Evolutionary conservation across 495 filamentous ascomycete genomes (phyloP).

Genomic region (Penicillium daleae): DNA sequence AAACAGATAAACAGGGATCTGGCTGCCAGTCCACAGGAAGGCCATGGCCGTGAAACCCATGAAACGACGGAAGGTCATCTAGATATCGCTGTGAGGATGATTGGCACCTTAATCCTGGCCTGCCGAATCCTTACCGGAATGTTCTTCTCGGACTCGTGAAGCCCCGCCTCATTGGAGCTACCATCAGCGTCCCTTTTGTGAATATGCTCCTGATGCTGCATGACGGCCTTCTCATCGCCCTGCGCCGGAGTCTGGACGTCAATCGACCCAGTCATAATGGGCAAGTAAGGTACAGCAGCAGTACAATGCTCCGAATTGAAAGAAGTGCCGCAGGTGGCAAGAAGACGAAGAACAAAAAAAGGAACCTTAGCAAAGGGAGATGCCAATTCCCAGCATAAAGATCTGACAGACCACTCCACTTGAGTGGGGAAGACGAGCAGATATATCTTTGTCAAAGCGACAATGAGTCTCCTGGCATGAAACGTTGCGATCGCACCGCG

Average conservation of each 20-base stretch:
- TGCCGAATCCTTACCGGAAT: constrained; percentile 17
- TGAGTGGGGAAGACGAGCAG: constrained; percentile 1
- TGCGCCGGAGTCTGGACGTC: constrained; percentile 24
- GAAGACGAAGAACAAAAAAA: background rate
- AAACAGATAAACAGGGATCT: constrained; percentile 66
- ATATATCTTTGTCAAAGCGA: constrained; percentile 5
- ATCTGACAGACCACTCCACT: background rate
- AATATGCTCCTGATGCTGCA: constrained; percentile 25
- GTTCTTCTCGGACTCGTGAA: constrained; percentile 29
- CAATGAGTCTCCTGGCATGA: background rate
- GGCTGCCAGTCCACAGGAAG: constrained; percentile 67
- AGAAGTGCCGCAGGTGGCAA: background rate
- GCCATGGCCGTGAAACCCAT: constrained; percentile 67
- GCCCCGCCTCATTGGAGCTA: constrained; percentile 24
- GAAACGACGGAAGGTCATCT: constrained; percentile 62
- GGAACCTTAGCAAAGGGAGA: background rate
- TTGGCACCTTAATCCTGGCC: background rate
- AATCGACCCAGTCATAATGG: constrained; percentile 24
- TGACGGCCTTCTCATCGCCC: constrained; percentile 32
- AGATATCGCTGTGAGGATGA: constrained; percentile 7
- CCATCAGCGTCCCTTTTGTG: constrained; percentile 30
- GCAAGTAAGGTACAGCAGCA: constrained; percentile 6
- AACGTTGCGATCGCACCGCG: background rate
- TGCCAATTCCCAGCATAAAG: background rate
- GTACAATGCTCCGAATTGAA: background rate